Conservation (phyloP, 331 rosid genomes). For the Phaseolus coccineus region DNA sequence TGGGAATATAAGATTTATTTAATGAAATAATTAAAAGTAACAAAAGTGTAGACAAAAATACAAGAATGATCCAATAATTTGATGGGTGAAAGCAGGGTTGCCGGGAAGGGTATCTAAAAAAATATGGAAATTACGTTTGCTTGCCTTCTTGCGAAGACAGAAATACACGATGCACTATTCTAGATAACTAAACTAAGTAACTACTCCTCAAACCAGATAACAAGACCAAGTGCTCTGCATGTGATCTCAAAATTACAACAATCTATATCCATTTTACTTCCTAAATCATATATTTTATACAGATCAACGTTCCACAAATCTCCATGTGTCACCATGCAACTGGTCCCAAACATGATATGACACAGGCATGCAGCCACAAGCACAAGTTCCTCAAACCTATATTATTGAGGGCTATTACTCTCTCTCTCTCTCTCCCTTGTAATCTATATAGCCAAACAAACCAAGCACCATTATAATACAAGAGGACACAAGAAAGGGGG, state of each 20-base stretch:
- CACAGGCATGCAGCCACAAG: constrained; percentile 71
- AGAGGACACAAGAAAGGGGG: constrained; percentile 44
- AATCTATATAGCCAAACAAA: constrained; percentile 50
- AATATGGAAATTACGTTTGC: constrained; percentile 6
- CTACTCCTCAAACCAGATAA: constrained; percentile 46
- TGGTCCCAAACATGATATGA: constrained; percentile 53
- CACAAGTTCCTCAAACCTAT: constrained; percentile 56
- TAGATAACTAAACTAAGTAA: constrained; percentile 44
- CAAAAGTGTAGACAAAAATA: constrained; percentile 16
- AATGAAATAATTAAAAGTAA: neutral
- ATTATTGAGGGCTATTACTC: constrained; percentile 62
- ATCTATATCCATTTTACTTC: neutral
- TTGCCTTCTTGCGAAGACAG: constrained; percentile 32
- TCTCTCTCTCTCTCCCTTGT: constrained; percentile 39
- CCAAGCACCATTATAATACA: constrained; percentile 51
- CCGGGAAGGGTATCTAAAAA: constrained; percentile 24
- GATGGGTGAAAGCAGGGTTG: constrained; percentile 31
- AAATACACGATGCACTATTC: constrained; percentile 32
- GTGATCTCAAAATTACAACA: constrained; percentile 52
- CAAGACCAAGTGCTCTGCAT: constrained; percentile 54
- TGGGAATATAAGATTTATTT: neutral
- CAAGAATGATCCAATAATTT: constrained; percentile 43
- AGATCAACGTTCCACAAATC: constrained; percentile 49
- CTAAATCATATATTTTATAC: too few relatives aligned
- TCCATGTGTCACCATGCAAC: constrained; percentile 58